These are phyloP conservation scores for Stemphylium lycopersici DNA, from an alignment of 2,329 filamentous ascomycete species.

Conservation along the genomic window DNA sequence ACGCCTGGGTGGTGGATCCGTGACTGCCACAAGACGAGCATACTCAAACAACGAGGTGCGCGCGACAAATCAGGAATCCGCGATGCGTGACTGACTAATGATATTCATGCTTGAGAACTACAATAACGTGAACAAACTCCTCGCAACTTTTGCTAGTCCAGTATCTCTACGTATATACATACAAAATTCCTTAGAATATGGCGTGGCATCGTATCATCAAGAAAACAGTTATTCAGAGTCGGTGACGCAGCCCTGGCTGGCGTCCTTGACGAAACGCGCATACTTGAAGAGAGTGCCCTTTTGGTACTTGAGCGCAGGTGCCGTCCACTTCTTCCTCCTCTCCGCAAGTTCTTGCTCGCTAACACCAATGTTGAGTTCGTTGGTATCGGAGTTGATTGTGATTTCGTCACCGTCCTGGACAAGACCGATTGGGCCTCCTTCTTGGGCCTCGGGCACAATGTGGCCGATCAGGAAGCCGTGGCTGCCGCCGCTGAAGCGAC, in stretches of 20 bases:
- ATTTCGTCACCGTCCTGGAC: constrained; percentile 82
- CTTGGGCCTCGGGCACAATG: constrained; percentile 85
- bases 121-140: background rate
- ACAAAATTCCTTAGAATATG: background rate
- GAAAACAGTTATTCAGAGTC: constrained; percentile 51
- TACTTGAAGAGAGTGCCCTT: constrained; percentile 68
- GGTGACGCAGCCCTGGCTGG: constrained; percentile 65
- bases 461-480: constrained; percentile 90
- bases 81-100: no score
- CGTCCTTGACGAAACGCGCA: constrained; percentile 61
- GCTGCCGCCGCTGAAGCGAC: constrained; percentile 78
- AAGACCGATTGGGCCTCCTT: constrained; percentile 82
- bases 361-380: constrained; percentile 69
- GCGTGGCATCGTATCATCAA: background rate
- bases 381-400: constrained; percentile 80
- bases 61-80: no score
- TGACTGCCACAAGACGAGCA: no score
- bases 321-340: constrained; percentile 58
- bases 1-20: no score
- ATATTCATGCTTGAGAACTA: no score
- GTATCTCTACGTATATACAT: background rate
- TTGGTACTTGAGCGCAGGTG: constrained; percentile 62
- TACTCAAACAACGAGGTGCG: no score
- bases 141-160: constrained; percentile 6
- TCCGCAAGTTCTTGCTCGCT: constrained; percentile 65